These are phyloP conservation scores for Eucalyptus dawsonii DNA, from an alignment of 345 rosid genomes.

Conservation along the genomic window DNA sequence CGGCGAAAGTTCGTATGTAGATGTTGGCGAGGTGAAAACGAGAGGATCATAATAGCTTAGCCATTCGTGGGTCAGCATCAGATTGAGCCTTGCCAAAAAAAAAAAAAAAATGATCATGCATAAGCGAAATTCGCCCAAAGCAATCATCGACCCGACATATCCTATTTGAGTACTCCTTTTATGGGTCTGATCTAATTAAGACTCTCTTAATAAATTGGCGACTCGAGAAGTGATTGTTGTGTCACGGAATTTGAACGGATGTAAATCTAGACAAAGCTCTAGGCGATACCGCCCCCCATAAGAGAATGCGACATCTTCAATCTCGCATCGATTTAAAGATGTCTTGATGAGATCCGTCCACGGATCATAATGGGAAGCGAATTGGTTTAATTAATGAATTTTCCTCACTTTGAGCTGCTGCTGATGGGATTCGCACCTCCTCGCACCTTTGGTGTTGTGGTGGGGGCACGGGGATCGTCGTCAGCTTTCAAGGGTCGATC, in stretches of 20 bases:
- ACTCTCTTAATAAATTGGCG: neutral
- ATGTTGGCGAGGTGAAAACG: neutral
- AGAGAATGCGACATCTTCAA: neutral
- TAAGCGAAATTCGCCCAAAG: neutral
- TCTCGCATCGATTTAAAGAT: neutral
- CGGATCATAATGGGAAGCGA: neutral
- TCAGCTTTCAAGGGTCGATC: neutral
- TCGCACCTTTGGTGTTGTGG: neutral
- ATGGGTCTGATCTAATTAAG: neutral
- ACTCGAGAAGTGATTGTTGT: neutral
- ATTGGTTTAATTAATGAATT: neutral
- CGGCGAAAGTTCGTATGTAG: neutral
- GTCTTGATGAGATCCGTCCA: neutral
- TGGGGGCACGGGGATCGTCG: neutral
- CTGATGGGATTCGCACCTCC: neutral
- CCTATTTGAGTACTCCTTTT: neutral
- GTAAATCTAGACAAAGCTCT: rapidly evolving
- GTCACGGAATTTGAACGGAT: rapidly evolving
- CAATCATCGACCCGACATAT: neutral
- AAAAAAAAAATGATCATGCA: too few species aligned
- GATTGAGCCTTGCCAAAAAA: neutral
- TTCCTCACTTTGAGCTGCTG: neutral
- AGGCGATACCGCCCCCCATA: neutral
- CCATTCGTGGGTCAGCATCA: too few species aligned
- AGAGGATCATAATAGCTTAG: neutral